Evolutionary conservation across 345 rosid genomes (phyloP), one percentile per base, ranked within the genome.

Genomic region (Moricandia arvensis): DNA sequence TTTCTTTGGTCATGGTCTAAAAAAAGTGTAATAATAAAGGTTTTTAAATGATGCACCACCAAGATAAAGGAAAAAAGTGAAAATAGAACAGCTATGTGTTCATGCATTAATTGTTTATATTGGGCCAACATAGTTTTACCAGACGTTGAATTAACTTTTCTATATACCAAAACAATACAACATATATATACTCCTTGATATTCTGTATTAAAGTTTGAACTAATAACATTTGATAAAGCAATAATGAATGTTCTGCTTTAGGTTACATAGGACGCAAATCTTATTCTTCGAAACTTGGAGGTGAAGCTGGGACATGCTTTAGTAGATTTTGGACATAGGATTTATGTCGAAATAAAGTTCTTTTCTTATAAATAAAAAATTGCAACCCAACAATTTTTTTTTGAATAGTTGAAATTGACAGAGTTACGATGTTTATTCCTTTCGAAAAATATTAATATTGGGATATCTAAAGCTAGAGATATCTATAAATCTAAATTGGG

Each of bases 221-320:
- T 38, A 57, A 31, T 64, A 35, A 17, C 71, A 70, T 71, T 71
- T 63, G 72, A 11, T 64, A 77, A 71, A 77, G 71, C 70, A 54
- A 30, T 63, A 8, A 55, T 21, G 66, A 55, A 12, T 68, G 74
- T 75, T 68, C 58, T 75, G 63, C 79, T 75, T 75, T 75, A 61
- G 69, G 74, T 68, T 61, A 69, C 74, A 69, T 75, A 61, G 68
- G 63, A 68, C 69, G 43, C 74, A 1, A 31, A 29, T 68, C 7
- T 49, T 13, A 10, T 51, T 53, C 31, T 63, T 35, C 13, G 43
- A 26, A 12, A 27, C 65, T 11, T 55, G 65, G 24, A 17, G 24
- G 21, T 64, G 58, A 64, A 65, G 33, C 17, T 71, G 34, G 31
- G 5, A 15, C 57, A 70, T 29, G 18, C 24, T 21, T 21, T 21